Evolutionary conservation across 2,329 filamentous ascomycete genomes (phyloP).

Genomic region (Ophiocordyceps robertsii): DNA sequence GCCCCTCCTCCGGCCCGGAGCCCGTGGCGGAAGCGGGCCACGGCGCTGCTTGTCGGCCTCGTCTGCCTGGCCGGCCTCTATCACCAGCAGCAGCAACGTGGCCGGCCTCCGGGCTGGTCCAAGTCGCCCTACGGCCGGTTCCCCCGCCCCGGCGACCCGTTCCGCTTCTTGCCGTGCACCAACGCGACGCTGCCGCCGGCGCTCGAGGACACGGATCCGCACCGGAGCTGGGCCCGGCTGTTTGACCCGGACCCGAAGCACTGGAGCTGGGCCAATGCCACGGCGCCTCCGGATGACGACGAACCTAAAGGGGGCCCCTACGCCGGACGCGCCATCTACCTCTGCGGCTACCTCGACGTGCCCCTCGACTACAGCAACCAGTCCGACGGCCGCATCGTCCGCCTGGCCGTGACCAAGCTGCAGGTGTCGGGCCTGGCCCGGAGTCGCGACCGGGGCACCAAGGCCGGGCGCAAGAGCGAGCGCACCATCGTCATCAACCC

Average conservation of each 20-base stretch:
- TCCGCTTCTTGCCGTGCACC: constrained; percentile 34
- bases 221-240: constrained; percentile 23
- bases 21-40: background rate
- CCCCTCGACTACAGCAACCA: constrained; percentile 33
- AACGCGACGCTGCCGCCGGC: constrained; percentile 23
- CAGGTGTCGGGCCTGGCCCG: constrained; percentile 25
- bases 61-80: constrained; percentile 1
- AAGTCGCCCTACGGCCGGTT: constrained; percentile 14
- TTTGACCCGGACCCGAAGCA: constrained; percentile 29
- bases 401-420: constrained; percentile 34
- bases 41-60: background rate
- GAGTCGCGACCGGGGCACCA: no score
- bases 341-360: constrained; percentile 34
- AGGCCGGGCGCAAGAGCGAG: constrained; percentile 22
- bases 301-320: constrained; percentile 13
- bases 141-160: constrained; percentile 27
- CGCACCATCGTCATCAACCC: constrained; percentile 36
- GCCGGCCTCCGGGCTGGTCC: background rate
- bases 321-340: constrained; percentile 20
- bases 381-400: constrained; percentile 27
- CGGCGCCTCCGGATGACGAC: background rate
- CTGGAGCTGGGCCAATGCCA: constrained; percentile 31
- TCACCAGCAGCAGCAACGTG: no score
- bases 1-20: background rate
- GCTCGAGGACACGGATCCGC: constrained; percentile 23